Evolutionary conservation across 306 rosid genomes (phyloP).

Genomic region (Trichosanthes cucumerina): DNA sequence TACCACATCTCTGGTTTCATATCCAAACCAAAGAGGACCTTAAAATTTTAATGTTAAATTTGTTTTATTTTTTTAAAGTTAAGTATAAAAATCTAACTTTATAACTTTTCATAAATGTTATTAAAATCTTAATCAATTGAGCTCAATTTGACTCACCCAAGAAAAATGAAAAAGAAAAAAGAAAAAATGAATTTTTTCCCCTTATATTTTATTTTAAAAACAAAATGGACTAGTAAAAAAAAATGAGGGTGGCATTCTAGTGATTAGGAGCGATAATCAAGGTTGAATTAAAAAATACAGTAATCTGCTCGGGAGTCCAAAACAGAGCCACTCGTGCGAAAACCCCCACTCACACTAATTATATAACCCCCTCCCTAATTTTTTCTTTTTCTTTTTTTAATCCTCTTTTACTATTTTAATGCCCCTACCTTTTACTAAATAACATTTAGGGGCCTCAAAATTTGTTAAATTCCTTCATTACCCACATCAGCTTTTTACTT

Average conservation of each 20-base stretch:
- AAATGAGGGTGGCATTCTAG: constrained; percentile 7
- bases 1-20: too few species aligned
- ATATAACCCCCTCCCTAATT: neutral
- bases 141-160: too few species aligned
- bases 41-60: too few species aligned
- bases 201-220: neutral
- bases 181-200: too few species aligned
- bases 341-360: constrained; percentile 35
- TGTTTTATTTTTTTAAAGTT: too few species aligned
- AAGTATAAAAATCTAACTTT: too few species aligned
- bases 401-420: neutral
- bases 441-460: neutral
- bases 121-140: too few species aligned
- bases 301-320: constrained; percentile 34
- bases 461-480: neutral
- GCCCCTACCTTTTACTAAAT: neutral
- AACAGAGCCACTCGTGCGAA: constrained; percentile 62
- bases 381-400: neutral
- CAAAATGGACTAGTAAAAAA: neutral
- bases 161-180: too few species aligned
- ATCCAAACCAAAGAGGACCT: too few species aligned
- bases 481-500: neutral
- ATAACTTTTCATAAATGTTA: too few species aligned
- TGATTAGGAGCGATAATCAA: constrained; percentile 8
- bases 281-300: constrained; percentile 7